Conservation (phyloP, 345 rosid genomes). For the Psidium friedrichsthalianum region DNA sequence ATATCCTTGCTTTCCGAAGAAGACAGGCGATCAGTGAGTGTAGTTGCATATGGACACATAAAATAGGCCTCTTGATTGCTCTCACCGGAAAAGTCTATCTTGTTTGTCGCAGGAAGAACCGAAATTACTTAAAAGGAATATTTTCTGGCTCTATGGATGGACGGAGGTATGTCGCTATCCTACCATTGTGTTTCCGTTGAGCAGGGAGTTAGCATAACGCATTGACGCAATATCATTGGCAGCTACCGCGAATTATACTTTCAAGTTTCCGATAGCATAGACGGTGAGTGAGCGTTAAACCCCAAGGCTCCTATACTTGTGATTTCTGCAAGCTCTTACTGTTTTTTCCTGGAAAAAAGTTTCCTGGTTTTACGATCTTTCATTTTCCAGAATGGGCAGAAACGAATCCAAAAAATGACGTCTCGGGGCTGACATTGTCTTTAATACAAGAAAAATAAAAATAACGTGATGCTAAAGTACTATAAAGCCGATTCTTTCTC, state of each 20-base stretch:
- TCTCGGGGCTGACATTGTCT: too few relatives aligned
- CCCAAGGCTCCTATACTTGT: background rate
- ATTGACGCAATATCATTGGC: background rate
- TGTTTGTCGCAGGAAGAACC: constrained; percentile 29
- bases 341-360: background rate
- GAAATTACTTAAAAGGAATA: constrained; percentile 66
- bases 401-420: too few relatives aligned
- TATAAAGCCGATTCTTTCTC: too few relatives aligned
- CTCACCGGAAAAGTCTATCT: background rate
- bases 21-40: background rate
- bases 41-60: background rate
- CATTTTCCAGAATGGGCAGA: background rate
- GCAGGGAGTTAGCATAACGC: background rate
- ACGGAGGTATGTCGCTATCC: constrained; percentile 32
- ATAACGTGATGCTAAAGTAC: too few relatives aligned
- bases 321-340: background rate
- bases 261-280: background rate
- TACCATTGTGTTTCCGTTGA: background rate
- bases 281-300: background rate
- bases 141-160: constrained; percentile 97
- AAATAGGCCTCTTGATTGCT: background rate
- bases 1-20: background rate
- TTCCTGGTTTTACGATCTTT: background rate
- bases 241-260: background rate
- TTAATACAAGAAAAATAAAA: too few relatives aligned